phyloP scores from a whole-genome alignment of 2,329 filamentous ascomycete genomes.

The Amphichorda felina region DNA sequence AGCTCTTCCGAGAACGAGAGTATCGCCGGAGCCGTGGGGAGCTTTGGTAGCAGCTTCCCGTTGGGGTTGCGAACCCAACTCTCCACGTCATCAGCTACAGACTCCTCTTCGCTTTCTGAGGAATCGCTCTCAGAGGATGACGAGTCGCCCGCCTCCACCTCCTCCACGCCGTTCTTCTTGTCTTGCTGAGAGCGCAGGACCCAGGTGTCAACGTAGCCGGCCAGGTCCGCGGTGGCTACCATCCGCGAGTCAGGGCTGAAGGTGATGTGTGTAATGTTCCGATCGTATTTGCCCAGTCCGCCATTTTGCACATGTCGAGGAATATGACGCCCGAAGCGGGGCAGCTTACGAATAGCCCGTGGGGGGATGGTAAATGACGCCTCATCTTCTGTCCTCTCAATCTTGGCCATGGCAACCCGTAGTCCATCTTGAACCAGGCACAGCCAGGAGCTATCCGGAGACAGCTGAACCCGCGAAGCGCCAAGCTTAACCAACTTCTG shows the following conservation, averaged over 20 bases:
- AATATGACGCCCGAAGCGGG: constrained; percentile 39
- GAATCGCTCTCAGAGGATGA: constrained; percentile 25
- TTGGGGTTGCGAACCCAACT: constrained; percentile 68
- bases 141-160: constrained; percentile 15
- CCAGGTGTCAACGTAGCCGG: constrained; percentile 84
- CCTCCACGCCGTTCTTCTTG: constrained; percentile 17
- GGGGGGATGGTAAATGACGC: constrained; percentile 13
- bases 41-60: constrained; percentile 55
- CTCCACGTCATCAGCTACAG: constrained; percentile 25
- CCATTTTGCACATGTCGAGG: constrained; percentile 47
- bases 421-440: constrained; percentile 51
- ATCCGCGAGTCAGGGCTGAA: constrained; percentile 76
- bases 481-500: constrained; percentile 44
- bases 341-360: constrained; percentile 29
- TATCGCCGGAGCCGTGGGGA: constrained; percentile 52
- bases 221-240: constrained; percentile 68
- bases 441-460: constrained; percentile 60
- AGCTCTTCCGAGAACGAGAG: constrained; percentile 53
- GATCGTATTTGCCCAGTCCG: constrained; percentile 63
- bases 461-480: constrained; percentile 58
- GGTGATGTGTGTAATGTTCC: constrained; percentile 58
- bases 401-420: constrained; percentile 34
- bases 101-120: constrained; percentile 32
- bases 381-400: constrained; percentile 9
- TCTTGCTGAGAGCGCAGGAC: constrained; percentile 39